Evolutionary conservation across 257 asterid genomes (phyloP), one percentile per base, ranked within the genome.

Genomic region (Ophiorrhiza pumila): DNA sequence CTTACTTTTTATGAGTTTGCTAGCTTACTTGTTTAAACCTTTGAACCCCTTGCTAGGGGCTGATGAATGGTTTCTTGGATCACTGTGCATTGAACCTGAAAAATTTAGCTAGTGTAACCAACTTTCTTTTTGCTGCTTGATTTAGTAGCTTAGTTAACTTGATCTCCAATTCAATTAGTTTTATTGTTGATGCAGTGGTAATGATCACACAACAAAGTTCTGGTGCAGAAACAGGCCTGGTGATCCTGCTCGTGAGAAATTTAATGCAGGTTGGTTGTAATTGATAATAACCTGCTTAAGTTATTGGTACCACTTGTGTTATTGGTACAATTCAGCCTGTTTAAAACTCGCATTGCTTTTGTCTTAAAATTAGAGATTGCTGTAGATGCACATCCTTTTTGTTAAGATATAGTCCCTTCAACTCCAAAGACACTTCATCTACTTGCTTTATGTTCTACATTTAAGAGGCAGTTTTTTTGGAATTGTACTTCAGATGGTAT

Each of bases 141-240:
- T 23, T 47, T 37, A 59, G 8, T 22, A 65, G 66, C 73, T 58
- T 61, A 14, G 27, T 47, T 74, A 45, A 18, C 29, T 61, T 29
- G 22, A 43, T 23, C 64, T 53, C 7, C 23, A 22, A 78, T 56
- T 39, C 65, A 74, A 73, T 43, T 13, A 37, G n/a, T 64, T 8
- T 75, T 60, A 37, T 75, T 87, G 53, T 73, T 83, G 68, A 60
- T 92, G 92, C 99, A 95, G 99, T 80, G 99, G 99, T 84, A 86
- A 95, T 83, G 98, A 95, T 82, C 96, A 95, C 35, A 83, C 97
- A 9, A 95, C 99, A 74, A 95, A 95, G 78, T 95, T 95, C 85
- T 95, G 99, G 99, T 95, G 99, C 89, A 83, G 99, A 87, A 92
- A 95, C 80, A 87, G 99, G 87, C 99, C 99, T 65, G 99, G 98